Evolutionary conservation across 1,284 basidiomycete genomes (phyloP), one percentile per base, ranked within the genome.

Genomic region (Irpex rosettiformis): DNA sequence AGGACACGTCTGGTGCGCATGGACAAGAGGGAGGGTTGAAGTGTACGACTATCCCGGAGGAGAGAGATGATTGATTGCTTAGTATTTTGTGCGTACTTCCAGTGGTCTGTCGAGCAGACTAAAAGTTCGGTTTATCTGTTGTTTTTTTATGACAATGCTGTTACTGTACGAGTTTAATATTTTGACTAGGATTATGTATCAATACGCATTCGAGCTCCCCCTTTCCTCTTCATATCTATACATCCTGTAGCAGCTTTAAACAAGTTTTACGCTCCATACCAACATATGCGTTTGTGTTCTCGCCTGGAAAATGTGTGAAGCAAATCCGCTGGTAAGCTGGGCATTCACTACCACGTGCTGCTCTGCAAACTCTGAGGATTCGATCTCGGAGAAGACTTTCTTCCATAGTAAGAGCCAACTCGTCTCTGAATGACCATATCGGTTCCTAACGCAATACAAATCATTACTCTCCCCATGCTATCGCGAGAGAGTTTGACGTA

Each of bases 351-450:
- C 58, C 3, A 71, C 56, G 1, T 58, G 48, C 5, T 24, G 52
- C 40, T 63, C 58, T 5, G 64, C 64, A 42, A 67, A 69, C 21
- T 60, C 64, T 2, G 62, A 60, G 13, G 68, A 66, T 57, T 68
- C 69, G 16, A 67, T 53, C 54, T 67, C 63, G 2, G 62, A 40
- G 42, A 69, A 68, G 21, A 69, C 69, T 22, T 58, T 52, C 58
- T 66, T 64, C 72, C 70, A 72, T 47, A 73, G 45, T 22, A 57
- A 33, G 13, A 61, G 30, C 72, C 71, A 73, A 3, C 68, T 69
- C 13, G 25, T 24, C 37, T 65, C 64, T 1, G 69, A 71, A 56
- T 72, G 70, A 0, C 67, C 69, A 52, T 70, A 73, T 7, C 71
- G 69, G 21, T 56, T 61, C n/a, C 71, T 71, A 51, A 8, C 22